Evolutionary conservation across 192 early-diverging fungal species (phyloP).

Genomic region (Rhizophagus sp.): DNA sequence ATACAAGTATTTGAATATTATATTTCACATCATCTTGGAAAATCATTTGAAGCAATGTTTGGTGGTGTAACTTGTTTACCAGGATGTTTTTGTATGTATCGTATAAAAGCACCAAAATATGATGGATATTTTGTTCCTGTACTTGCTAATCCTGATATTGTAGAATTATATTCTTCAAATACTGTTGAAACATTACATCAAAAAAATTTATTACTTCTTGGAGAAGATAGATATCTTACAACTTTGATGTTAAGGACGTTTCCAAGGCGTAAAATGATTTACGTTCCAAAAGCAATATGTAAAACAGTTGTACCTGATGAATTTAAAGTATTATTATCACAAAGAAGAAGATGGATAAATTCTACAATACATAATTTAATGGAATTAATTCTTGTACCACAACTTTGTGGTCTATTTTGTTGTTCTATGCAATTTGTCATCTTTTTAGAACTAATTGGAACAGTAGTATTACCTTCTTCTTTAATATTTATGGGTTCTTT

Average conservation of each 20-base stretch:
- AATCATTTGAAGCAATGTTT: slow-evolving; percentile 94
- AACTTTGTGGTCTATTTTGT: slow-evolving; percentile 88
- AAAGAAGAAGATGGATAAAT: slow-evolving; percentile 94
- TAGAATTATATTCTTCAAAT: slow-evolving; percentile 79
- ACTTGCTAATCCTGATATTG: slow-evolving; percentile 84
- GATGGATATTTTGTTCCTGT: slow-evolving; percentile 77
- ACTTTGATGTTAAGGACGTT: slow-evolving; percentile 88
- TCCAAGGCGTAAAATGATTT: slow-evolving; percentile 84
- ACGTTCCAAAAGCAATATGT: slow-evolving; percentile 81
- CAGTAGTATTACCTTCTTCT: slow-evolving; percentile 70
- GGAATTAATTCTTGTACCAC: slow-evolving; percentile 84
- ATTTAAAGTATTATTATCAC: slow-evolving; percentile 82
- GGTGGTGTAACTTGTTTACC: slow-evolving; percentile 98
- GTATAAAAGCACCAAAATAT: slow-evolving; percentile 83
- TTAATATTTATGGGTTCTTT: slow-evolving; percentile 53
- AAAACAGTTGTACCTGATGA: slow-evolving; percentile 84
- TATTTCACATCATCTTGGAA: slow-evolving; percentile 93
- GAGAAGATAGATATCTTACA: slow-evolving; percentile 86
- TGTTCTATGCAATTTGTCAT: slow-evolving; percentile 87
- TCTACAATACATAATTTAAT: slow-evolving; percentile 90
- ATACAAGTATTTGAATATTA: slow-evolving; percentile 99
- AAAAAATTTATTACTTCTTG: slow-evolving; percentile 83
- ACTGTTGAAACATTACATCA: slow-evolving; percentile 78
- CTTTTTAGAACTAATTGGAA: slow-evolving; percentile 73
- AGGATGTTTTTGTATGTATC: slow-evolving; percentile 98